Evolutionary conservation across 148 eudicot species (phyloP).

Genomic region (Cornus controversa): DNA sequence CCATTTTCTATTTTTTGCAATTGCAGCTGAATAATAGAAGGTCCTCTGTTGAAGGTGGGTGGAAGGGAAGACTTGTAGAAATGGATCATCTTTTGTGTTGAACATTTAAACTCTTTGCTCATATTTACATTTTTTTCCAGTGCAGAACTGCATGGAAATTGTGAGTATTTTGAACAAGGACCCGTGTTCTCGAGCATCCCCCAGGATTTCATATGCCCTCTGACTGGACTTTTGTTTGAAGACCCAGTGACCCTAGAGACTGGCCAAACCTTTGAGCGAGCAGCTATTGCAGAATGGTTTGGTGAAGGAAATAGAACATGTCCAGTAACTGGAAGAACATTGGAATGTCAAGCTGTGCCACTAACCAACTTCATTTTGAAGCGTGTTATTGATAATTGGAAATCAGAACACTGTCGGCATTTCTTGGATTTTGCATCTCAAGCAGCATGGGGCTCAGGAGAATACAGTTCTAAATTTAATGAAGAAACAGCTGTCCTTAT

Average conservation of each 20-base stretch:
- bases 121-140: not conserved
- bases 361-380: slow-evolving; percentile 42
- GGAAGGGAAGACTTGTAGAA: not conserved
- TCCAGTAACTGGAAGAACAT: slow-evolving; percentile 34
- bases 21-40: slow-evolving; percentile 17
- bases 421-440: slow-evolving; percentile 24
- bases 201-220: slow-evolving; percentile 47
- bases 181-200: slow-evolving; percentile 29
- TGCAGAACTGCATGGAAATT: slow-evolving; percentile 23
- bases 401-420: slow-evolving; percentile 26
- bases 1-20: not conserved
- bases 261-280: slow-evolving; percentile 53
- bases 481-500: slow-evolving; percentile 24
- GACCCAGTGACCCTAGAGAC: slow-evolving; percentile 61
- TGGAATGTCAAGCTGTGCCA: slow-evolving; percentile 37
- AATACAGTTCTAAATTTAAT: slow-evolving; percentile 14
- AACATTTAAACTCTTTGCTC: slow-evolving; percentile 4
- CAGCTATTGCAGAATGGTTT: slow-evolving; percentile 43
- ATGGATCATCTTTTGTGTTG: not conserved
- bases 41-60: slow-evolving; percentile 24
- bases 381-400: slow-evolving; percentile 47
- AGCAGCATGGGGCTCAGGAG: slow-evolving; percentile 12
- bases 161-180: slow-evolving; percentile 15
- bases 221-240: slow-evolving; percentile 45
- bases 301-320: slow-evolving; percentile 36